Base-by-base conservation (phyloP, 192 early-diverging fungal genomes). In the Coemansia brasiliensis region DNA sequence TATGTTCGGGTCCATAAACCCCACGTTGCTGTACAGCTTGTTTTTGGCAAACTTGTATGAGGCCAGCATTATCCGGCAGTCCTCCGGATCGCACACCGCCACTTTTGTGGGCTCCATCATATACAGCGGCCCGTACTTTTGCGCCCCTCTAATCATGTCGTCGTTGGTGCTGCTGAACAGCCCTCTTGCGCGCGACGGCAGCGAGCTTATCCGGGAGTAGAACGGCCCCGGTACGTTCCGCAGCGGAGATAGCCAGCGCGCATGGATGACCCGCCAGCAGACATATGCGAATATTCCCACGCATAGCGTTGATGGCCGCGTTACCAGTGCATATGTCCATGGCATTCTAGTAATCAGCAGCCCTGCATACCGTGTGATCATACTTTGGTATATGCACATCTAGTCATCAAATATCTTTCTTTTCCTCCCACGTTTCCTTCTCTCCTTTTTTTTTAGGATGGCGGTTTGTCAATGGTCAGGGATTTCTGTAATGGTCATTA, bases 1-100 rank as follows among this genome's bases (percentile, higher is more conserved):
- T n/a, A 69, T 79, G 16, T 64, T 74, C 13, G 64, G 61, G 25
- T 78, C 74, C 59, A 71, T 64, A 40, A 69, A 46, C 4, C 42
- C 55, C 3, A 69, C 42, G n/a, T 58, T 59, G n/a, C 25, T 25
- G 60, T 77, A 77, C 24, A 56, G 15, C 12, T 17, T 21, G 32
- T 48, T 53, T 43, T 77, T 77, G 39, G 26, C 32, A 17, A 71
- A 77, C 18, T 37, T 7, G 45, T 71, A 51, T 24, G 52, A 67
- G 50, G 59, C 46, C 21, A 75, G 57, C 27, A 75, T 25, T 29
- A 32, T 9, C 25, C 58, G 52, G 39, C 62, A 68, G 54, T 75
- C 72, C 5, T 60, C 59, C 3, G 68, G 68, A 25, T 77, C 37
- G 44, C 74, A 66, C 24, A 77, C 48, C 0, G 55, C 56, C 4